Conservation (phyloP, 129 eudicot species). For the Scalesia atractyloides region DNA sequence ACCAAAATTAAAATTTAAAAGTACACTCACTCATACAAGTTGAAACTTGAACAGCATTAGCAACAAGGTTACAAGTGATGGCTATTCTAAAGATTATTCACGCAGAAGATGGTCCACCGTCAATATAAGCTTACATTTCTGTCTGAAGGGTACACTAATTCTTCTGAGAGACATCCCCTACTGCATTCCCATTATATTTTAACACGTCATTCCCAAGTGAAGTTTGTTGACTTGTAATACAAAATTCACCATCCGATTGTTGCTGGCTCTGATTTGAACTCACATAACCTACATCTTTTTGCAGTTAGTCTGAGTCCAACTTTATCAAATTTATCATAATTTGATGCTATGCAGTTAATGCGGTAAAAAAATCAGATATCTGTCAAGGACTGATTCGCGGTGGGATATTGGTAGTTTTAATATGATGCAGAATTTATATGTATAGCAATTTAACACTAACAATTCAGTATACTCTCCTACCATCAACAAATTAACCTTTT, state of each 20-base stretch:
- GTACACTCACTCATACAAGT: conserved; percentile 7
- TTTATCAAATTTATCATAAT: conserved; percentile 1
- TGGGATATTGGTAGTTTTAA: too few species aligned
- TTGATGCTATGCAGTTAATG: neutral
- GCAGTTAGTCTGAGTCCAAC: conserved; percentile 25
- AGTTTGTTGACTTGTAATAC: conserved; percentile 31
- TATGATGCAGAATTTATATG: too few species aligned
- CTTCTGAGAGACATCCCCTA: conserved; percentile 32
- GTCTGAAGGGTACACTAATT: conserved; percentile 28
- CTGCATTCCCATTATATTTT: conserved; percentile 31
- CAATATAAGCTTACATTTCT: conserved; percentile 45
- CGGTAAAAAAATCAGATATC: too few species aligned
- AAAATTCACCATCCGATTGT: conserved; percentile 23
- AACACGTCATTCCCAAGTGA: conserved; percentile 57
- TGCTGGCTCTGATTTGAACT: conserved; percentile 38
- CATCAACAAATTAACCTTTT: too few species aligned
- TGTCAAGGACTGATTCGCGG: too few species aligned
- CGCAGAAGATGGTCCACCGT: neutral
- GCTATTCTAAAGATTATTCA: conserved; percentile 13
- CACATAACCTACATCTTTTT: conserved; percentile 47
- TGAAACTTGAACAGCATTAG: conserved; percentile 18
- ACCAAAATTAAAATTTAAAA: neutral
- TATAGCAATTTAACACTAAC: too few species aligned
- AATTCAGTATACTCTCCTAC: too few species aligned
- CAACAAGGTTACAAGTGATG: conserved; percentile 21